Evolutionary conservation across 139 green algal genomes (phyloP), one percentile per base, ranked within the genome.

Genomic region (Ettlia oleoabundans): DNA sequence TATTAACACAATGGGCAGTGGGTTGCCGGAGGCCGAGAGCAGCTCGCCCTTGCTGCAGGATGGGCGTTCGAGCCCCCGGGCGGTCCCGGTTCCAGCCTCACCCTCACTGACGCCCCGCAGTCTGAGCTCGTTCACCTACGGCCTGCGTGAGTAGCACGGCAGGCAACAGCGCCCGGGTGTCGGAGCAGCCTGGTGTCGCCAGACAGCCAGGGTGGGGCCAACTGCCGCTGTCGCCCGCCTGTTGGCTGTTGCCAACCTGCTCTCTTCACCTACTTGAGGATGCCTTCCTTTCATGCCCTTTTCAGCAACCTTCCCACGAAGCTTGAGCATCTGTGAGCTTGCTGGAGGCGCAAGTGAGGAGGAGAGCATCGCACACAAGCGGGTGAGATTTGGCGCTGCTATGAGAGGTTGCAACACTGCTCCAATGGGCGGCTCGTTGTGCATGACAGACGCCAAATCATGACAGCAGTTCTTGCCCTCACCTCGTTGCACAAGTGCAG

Each of bases 261-360:
- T 15, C 55, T 65, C 18, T n/a, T 72, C 10, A 5, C 35, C 35
- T 13, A 52, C 2, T 35, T 18, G 7, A 22, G 5, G 63, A 26
- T 35, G 35, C 38, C 2, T 47, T 9, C 35, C 15, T 72, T 15
- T 58, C 47, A 15, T 15, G 47, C 2, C n/a, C 55, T 22, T 22
- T 41, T 35, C 73, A 80, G 73, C 73, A 33, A 80, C 73, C 9
- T 80, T 80, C 38, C 73, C 73, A 0, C 73, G 73, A 51, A 80
- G 41, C 33, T 28, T 80, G 32, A 80, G 73, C 53, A 52, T 80
- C 9, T 80, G 73, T 24, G 52, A 80, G 52, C 53, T 80, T 51
- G 73, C 73, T 40, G 73, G 73, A 13, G 73, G 73, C 7, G 53
- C 53, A 2, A 53, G 33, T 3, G 73, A 80, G 3, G 73, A 80